Evolutionary conservation across 2,329 filamentous ascomycete genomes (phyloP).

Genomic region (Allantophomopsis cytisporea): DNA sequence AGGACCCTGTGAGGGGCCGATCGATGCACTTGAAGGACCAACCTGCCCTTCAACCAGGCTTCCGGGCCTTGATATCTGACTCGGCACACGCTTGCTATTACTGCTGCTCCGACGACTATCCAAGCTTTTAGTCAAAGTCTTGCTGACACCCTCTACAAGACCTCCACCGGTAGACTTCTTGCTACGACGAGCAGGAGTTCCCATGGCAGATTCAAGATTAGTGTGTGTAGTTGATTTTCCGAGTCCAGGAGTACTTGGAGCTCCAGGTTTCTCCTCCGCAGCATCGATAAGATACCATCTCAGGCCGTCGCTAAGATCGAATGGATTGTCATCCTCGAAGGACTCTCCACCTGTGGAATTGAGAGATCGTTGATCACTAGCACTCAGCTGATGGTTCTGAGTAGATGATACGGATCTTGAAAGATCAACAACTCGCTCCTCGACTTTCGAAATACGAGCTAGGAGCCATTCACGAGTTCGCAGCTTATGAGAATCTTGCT

Average conservation of each 20-base stretch:
- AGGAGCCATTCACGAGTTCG: slow-evolving; percentile 89
- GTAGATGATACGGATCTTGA: slow-evolving; percentile 51
- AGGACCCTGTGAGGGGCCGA: background rate
- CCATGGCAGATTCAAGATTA: slow-evolving; percentile 75
- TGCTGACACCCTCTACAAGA: slow-evolving; percentile 56
- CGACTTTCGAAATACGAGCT: slow-evolving; percentile 78
- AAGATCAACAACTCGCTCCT: slow-evolving; percentile 87
- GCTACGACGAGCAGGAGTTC: slow-evolving; percentile 40
- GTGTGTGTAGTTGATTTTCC: slow-evolving; percentile 86
- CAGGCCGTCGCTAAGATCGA: slow-evolving; percentile 86
- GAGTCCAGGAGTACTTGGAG: slow-evolving; percentile 82
- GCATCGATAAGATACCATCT: slow-evolving; percentile 96
- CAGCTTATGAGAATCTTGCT: slow-evolving; percentile 79
- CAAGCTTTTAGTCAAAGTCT: slow-evolving; percentile 73
- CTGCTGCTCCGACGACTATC: slow-evolving; percentile 86
- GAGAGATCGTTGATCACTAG: slow-evolving; percentile 25
- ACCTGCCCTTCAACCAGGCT: background rate
- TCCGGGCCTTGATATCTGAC: background rate
- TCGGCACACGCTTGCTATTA: slow-evolving; percentile 42
- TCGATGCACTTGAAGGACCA: slow-evolving; percentile 1
- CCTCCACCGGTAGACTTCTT: slow-evolving; percentile 29
- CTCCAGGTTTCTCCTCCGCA: slow-evolving; percentile 79
- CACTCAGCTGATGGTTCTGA: slow-evolving; percentile 8
- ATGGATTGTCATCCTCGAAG: slow-evolving; percentile 85
- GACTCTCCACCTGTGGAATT: slow-evolving; percentile 33